Percentiles rank a stretch among this genome's conserved stretches.
phyloP scores from a whole-genome alignment of 768 basidiomycete genomes.

The Paxillus ammoniavirescens region DNA sequence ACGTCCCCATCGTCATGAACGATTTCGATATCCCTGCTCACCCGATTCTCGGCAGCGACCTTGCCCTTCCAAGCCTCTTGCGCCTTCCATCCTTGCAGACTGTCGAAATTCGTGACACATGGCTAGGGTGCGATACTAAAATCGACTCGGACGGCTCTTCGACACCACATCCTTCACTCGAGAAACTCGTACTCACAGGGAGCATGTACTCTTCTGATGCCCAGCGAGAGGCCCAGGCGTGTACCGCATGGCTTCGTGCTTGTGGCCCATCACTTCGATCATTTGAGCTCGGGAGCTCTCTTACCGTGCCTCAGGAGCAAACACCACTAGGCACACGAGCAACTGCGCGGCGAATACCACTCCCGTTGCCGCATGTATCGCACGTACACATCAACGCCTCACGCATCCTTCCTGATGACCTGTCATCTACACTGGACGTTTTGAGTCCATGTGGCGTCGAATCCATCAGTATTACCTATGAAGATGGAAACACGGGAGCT shows the following conservation, averaged over 20 bases:
- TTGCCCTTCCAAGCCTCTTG: constrained; percentile 65
- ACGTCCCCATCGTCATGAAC: constrained; percentile 58
- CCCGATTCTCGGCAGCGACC: constrained; percentile 50
- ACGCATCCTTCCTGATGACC: constrained; percentile 20
- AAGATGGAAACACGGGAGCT: constrained; percentile 2
- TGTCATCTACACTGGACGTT: constrained; percentile 20
- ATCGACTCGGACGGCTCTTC: constrained; percentile 9
- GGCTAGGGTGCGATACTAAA: constrained; percentile 48
- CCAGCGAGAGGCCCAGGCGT: constrained; percentile 20
- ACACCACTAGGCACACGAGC: not conserved
- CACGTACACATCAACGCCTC: constrained; percentile 28
- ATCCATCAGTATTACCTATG: constrained; percentile 23
- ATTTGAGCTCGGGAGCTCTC: constrained; percentile 22
- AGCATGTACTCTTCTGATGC: constrained; percentile 27
- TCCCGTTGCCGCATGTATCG: constrained; percentile 10
- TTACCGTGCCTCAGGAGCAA: constrained; percentile 12
- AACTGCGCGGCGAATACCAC: not conserved
- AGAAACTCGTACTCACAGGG: constrained; percentile 27
- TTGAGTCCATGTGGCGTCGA: constrained; percentile 16
- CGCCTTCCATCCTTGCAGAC: constrained; percentile 58
- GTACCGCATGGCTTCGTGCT: constrained; percentile 23
- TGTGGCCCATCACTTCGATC: constrained; percentile 19
- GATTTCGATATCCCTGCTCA: constrained; percentile 62
- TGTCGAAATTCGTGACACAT: constrained; percentile 67
- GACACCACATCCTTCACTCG: constrained; percentile 1